Base-by-base conservation (phyloP, 805 yeast species). In the Candida railenensis region DNA sequence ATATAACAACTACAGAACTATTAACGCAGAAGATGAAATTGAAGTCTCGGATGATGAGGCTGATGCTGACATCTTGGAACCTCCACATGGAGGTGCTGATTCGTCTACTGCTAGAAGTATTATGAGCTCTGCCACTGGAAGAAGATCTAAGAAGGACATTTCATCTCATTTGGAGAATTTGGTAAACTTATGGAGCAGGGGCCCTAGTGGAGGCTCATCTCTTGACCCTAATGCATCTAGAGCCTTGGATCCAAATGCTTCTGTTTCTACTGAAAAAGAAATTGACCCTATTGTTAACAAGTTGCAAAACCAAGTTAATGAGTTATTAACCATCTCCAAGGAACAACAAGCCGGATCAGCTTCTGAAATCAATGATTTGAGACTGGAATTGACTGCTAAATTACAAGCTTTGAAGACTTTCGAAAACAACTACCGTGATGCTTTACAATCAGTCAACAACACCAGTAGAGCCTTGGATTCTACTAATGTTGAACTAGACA, bases 391-490 rank as follows among this genome's bases (percentile, higher is more conserved):
- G 50, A 58, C 53, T 18, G 56, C 55, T n/a, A 73, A 61, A 45
- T 46, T 61, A 43, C 44, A 50, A 4, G 54, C 63, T 21, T 56
- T 74, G 47, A 65, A 61, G 47, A 48, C 69, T 25, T 65, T 77
- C 43, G 92, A 89, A 63, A 77, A 70, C 4, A 84, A 85, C 57
- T 89, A 87, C 66, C 79, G 79, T 51, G 82, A 83, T 55, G 86
- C 94, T 0, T 65, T 87, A 45, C 82, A 80, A 51, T 81, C 89
- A 20, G 84, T 88, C 28, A 81, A 80, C 54, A 88, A 83, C 60
- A 83, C 92, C 12, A 83, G 85, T 46, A 80, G 77, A 51, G 96
- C 96, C 0, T 74, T 90, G 46, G 80, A 80, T 40, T 58, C 83
- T 52, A 84, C 92, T 7, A 89, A 89, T 56, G 80, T 76, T 40